Percentiles rank a stretch among this genome's conserved stretches.
These are phyloP conservation scores for Fusarium buxicola DNA, from an alignment of 2,329 filamentous ascomycete genomes.

Conservation along the genomic window DNA sequence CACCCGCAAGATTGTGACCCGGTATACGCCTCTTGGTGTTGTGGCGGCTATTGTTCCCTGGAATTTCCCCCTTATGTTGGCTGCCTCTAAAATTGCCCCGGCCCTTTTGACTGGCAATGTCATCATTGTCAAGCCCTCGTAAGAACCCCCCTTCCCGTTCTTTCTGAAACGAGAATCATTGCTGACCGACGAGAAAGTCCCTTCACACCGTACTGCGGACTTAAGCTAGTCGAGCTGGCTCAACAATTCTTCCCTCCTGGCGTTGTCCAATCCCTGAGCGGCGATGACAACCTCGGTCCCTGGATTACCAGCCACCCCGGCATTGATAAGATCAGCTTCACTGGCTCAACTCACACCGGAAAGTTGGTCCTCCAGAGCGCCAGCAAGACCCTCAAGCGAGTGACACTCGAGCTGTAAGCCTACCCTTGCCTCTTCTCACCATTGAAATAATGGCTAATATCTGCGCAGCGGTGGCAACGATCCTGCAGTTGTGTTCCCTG, in stretches of 20 bases:
- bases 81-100: constrained; percentile 65
- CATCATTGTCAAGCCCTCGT: constrained; percentile 67
- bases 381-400: constrained; percentile 68
- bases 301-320: constrained; percentile 69
- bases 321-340: constrained; percentile 73
- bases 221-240: constrained; percentile 71
- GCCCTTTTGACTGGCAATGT: constrained; percentile 67
- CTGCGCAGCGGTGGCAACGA: constrained; percentile 63
- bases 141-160: not conserved
- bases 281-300: constrained; percentile 70
- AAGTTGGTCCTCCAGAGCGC: constrained; percentile 70
- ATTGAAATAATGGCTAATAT: constrained; percentile 29
- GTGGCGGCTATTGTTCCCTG: constrained; percentile 63
- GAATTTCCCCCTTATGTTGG: constrained; percentile 68
- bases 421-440: fast-evolving
- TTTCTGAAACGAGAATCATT: fast-evolving
- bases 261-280: constrained; percentile 70
- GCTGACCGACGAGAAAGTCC: constrained; percentile 42
- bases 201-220: constrained; percentile 66
- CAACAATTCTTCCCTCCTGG: constrained; percentile 69
- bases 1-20: constrained; percentile 45
- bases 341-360: constrained; percentile 69
- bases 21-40: constrained; percentile 57
- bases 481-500: constrained; percentile 67
- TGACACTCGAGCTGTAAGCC: constrained; percentile 66